A percentile compares a stretch with the other conserved stretches of the same genome.
phyloP scores from a whole-genome alignment of 176 grass and related monocot species.

The Juncus inflexus region DNA sequence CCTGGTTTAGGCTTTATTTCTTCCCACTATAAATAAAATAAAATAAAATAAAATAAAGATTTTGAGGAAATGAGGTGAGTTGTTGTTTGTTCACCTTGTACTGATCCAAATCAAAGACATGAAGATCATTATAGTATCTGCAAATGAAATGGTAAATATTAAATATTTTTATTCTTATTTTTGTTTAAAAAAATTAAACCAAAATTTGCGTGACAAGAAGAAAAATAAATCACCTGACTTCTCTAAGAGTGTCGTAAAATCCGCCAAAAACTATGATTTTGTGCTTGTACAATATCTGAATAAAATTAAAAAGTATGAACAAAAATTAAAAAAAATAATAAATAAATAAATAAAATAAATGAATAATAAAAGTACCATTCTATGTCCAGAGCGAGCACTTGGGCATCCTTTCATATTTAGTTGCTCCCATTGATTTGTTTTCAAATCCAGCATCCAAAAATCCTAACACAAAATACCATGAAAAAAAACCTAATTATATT shows the following conservation, averaged over 20 bases:
- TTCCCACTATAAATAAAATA: slow-evolving; percentile 98
- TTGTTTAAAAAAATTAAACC: neutral
- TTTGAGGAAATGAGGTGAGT: slow-evolving; percentile 7
- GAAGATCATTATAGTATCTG: slow-evolving; percentile 92
- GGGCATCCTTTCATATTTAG: slow-evolving; percentile 83
- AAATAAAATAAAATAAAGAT: slow-evolving; percentile 6
- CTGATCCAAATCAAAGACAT: slow-evolving; percentile 91
- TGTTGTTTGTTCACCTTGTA: slow-evolving; percentile 64
- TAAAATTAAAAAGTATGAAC: slow-evolving; percentile 27
- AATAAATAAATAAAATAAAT: slow-evolving; percentile 15
- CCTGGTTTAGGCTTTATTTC: slow-evolving; percentile 91
- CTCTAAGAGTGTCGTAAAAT: slow-evolving; percentile 97
- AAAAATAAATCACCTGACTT: slow-evolving; percentile 65
- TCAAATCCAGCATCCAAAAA: slow-evolving; percentile 85
- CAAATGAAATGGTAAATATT: slow-evolving; percentile 25
- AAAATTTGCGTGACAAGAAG: slow-evolving; percentile 10
- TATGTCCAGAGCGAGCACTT: slow-evolving; percentile 93
- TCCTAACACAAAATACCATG: slow-evolving; percentile 44
- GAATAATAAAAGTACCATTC: slow-evolving; percentile 53
- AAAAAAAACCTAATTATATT: neutral
- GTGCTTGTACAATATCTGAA: slow-evolving; percentile 94
- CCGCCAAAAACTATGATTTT: slow-evolving; percentile 96
- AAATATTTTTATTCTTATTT: neutral
- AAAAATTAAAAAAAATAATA: neutral
- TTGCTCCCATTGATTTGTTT: slow-evolving; percentile 99